Evolutionary conservation across 495 filamentous ascomycete species (phyloP).

Genomic region (Podospora bellae-mahoneyi): DNA sequence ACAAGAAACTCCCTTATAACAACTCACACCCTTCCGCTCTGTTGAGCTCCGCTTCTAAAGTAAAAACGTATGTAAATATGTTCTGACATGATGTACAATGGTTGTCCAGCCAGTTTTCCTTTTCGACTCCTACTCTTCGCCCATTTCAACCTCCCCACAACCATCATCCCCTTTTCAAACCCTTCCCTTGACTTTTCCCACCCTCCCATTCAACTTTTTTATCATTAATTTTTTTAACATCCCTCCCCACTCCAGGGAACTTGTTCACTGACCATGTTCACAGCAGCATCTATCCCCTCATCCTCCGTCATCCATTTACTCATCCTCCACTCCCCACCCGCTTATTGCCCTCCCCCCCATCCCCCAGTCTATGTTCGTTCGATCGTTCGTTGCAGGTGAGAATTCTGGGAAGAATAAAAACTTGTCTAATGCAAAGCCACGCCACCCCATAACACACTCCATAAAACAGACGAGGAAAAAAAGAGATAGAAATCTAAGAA

Average conservation of each 20-base stretch:
- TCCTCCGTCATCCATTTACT: neutral
- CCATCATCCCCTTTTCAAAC: slow-evolving; percentile 7
- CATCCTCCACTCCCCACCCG: slow-evolving; percentile 7
- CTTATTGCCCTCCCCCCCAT: neutral
- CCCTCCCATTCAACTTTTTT: neutral
- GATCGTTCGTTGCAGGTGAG: slow-evolving; percentile 3
- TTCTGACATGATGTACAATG: slow-evolving; percentile 31
- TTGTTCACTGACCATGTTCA: neutral
- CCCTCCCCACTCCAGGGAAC: neutral
- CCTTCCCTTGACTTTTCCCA: neutral
- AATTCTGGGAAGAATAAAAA: slow-evolving; percentile 20
- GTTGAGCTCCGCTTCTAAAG: neutral
- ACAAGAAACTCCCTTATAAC: neutral
- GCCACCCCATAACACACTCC: slow-evolving; percentile 3
- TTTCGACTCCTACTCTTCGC: neutral
- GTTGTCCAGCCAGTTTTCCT: slow-evolving; percentile 7
- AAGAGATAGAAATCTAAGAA: slow-evolving; percentile 7
- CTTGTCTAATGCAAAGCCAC: slow-evolving; percentile 34
- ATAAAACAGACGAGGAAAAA: neutral
- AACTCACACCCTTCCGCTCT: neutral
- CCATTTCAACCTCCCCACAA: slow-evolving; percentile 5
- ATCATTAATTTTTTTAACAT: neutral
- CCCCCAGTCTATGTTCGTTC: slow-evolving; percentile 26
- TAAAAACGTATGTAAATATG: slow-evolving; percentile 26
- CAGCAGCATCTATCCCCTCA: neutral